phyloP scores from a whole-genome alignment of 495 filamentous ascomycete genomes.

The Margaritispora aquatica region DNA sequence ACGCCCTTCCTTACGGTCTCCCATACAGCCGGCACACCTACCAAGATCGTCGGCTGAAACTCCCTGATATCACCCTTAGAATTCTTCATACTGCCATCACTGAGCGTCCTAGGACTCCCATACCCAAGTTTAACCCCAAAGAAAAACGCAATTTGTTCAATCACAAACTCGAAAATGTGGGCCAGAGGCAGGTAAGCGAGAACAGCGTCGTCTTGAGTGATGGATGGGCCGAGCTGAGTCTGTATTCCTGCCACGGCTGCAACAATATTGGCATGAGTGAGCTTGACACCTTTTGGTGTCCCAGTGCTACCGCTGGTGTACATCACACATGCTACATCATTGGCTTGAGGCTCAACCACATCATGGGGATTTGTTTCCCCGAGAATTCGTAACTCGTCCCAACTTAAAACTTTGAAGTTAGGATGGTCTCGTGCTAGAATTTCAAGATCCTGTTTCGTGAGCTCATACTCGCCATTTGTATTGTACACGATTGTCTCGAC shows the following conservation, averaged over 20 bases:
- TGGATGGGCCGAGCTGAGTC: conserved; percentile 72
- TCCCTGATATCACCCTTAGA: conserved; percentile 94
- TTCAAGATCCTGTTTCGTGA: conserved; percentile 71
- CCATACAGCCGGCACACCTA: conserved; percentile 97
- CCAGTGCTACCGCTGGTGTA: conserved; percentile 98
- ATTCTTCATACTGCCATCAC: conserved; percentile 78
- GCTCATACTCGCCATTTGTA: conserved; percentile 54
- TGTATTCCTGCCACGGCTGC: conserved; percentile 88
- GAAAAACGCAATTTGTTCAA: conserved; percentile 82
- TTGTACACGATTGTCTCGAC: conserved; percentile 87
- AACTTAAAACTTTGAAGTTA: conserved; percentile 66
- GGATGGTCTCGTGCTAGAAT: conserved; percentile 62
- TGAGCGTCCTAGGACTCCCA: conserved; percentile 83
- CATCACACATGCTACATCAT: conserved; percentile 96
- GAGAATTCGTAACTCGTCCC: conserved; percentile 73
- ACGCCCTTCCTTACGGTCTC: conserved; percentile 98
- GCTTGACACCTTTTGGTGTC: conserved; percentile 85
- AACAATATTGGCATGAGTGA: conserved; percentile 83
- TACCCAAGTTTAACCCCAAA: conserved; percentile 97
- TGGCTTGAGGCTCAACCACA: conserved; percentile 66
- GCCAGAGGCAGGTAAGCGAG: conserved; percentile 89
- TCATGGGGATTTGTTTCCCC: conserved; percentile 79
- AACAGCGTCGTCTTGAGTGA: conserved; percentile 78
- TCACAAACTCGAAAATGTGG: conserved; percentile 94
- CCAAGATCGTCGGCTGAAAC: conserved; percentile 82